Percentiles rank a stretch among this genome's conserved stretches.
Evolutionary conservation across 2,329 filamentous ascomycete genomes (phyloP).

Genomic region (Penicillium sp.): DNA sequence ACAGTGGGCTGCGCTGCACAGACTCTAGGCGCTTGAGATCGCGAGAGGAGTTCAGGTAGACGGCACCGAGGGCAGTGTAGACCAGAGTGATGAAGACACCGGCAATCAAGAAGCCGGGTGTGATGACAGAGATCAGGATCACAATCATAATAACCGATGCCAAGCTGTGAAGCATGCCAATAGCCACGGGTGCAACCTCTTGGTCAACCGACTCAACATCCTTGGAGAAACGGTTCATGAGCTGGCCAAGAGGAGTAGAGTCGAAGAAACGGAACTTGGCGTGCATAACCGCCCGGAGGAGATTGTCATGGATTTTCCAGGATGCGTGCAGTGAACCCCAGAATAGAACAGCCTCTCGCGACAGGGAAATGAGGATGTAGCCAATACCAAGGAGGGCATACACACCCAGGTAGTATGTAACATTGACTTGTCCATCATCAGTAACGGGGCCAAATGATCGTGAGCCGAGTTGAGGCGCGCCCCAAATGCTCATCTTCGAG

Average conservation of each 20-base stretch:
- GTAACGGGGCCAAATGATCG: slow-evolving; percentile 22
- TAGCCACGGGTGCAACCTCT: slow-evolving; percentile 90
- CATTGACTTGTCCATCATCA: slow-evolving; percentile 66
- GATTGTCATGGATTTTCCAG: slow-evolving; percentile 76
- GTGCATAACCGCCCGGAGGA: slow-evolving; percentile 80
- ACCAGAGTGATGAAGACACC: slow-evolving; percentile 81
- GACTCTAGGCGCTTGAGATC: slow-evolving; percentile 96
- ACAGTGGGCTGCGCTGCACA: slow-evolving; percentile 89
- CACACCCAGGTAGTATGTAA: slow-evolving; percentile 80
- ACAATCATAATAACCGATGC: slow-evolving; percentile 82
- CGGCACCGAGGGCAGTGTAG: slow-evolving; percentile 81
- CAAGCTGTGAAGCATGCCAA: slow-evolving; percentile 72
- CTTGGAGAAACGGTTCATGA: slow-evolving; percentile 99
- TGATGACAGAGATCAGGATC: slow-evolving; percentile 83
- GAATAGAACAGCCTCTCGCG: slow-evolving; percentile 88
- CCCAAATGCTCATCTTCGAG: slow-evolving; percentile 41
- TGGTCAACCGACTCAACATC: slow-evolving; percentile 95
- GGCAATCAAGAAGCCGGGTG: slow-evolving; percentile 87
- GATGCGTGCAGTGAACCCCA: slow-evolving; percentile 90
- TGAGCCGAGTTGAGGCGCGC: slow-evolving; percentile 37
- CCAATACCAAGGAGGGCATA: slow-evolving; percentile 80
- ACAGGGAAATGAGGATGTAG: slow-evolving; percentile 80
- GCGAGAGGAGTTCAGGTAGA: slow-evolving; percentile 91
- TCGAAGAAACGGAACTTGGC: slow-evolving; percentile 99
- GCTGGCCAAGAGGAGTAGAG: slow-evolving; percentile 88